Percentiles rank a stretch among this genome's conserved stretches.
Evolutionary conservation across 2,329 filamentous ascomycete genomes (phyloP).

Genomic region (Plenodomus lindquistii): DNA sequence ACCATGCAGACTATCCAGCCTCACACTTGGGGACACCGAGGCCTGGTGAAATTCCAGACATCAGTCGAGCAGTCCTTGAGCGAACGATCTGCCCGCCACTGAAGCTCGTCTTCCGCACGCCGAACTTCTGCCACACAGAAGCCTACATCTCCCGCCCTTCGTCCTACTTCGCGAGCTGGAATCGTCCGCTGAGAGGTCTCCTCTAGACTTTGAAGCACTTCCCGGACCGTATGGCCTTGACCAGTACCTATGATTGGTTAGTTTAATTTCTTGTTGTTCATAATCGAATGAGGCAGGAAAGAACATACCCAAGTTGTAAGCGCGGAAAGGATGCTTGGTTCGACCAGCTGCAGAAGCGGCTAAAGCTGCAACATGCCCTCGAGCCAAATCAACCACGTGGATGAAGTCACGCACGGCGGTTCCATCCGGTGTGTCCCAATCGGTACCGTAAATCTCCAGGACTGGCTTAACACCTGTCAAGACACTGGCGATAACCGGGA

Average conservation of each 20-base stretch:
- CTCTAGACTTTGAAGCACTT: constrained; percentile 47
- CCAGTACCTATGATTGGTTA: constrained; percentile 43
- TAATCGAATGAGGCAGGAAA: too few species aligned
- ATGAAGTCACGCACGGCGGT: constrained; percentile 71
- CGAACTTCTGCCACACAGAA: constrained; percentile 47
- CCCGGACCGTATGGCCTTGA: constrained; percentile 48
- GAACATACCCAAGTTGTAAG: constrained; percentile 46
- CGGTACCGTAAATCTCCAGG: constrained; percentile 65
- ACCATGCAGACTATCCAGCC: neutral
- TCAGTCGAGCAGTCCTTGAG: constrained; percentile 44
- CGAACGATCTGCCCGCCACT: constrained; percentile 44
- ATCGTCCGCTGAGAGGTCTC: constrained; percentile 41
- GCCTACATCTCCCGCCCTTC: constrained; percentile 48
- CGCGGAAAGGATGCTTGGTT: constrained; percentile 40
- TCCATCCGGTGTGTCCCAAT: constrained; percentile 68
- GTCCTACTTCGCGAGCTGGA: constrained; percentile 42
- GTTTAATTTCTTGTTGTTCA: neutral
- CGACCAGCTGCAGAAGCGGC: constrained; percentile 39
- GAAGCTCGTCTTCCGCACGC: constrained; percentile 44
- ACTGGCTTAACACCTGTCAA: constrained; percentile 58
- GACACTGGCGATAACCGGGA: constrained; percentile 66
- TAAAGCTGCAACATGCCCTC: constrained; percentile 66
- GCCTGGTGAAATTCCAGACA: constrained; percentile 46
- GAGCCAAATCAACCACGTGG: constrained; percentile 67
- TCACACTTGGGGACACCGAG: constrained; percentile 18